Evolutionary conservation across 345 rosid species (phyloP).

Genomic region (Anastatica hierochuntica): DNA sequence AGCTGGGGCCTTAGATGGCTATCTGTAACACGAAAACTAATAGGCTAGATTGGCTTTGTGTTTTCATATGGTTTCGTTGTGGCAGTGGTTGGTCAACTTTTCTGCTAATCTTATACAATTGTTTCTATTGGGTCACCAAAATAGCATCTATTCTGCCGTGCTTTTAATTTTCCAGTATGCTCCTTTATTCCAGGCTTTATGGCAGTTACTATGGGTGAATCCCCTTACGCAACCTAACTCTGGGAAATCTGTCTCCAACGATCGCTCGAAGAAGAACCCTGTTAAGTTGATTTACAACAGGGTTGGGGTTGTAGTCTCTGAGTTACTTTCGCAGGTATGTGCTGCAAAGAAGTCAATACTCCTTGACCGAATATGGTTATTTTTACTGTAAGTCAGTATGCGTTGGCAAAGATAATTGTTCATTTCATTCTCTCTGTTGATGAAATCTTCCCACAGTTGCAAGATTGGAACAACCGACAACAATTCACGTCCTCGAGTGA

Average conservation of each 20-base stretch:
- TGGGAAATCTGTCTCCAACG: constrained; percentile 34
- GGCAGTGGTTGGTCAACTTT: constrained; percentile 2
- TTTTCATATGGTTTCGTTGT: not conserved
- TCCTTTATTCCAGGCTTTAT: constrained; percentile 54
- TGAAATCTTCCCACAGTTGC: constrained; percentile 46
- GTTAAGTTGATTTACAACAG: constrained; percentile 54
- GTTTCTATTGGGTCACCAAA: not conserved
- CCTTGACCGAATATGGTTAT: not conserved
- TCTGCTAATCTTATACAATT: not conserved
- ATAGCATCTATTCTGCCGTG: not conserved
- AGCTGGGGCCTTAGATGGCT: constrained; percentile 1
- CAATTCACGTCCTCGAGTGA: constrained; percentile 69
- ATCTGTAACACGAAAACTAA: not conserved
- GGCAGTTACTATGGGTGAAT: constrained; percentile 90
- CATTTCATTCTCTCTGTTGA: constrained; percentile 15
- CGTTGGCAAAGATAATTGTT: constrained; percentile 10
- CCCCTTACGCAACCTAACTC: constrained; percentile 42
- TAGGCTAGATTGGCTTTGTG: constrained; percentile 4
- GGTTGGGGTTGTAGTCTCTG: constrained; percentile 68
- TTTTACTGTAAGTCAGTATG: constrained; percentile 7
- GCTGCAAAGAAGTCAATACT: constrained; percentile 3
- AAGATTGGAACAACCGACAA: constrained; percentile 92
- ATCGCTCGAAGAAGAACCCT: constrained; percentile 39
- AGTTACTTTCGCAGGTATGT: constrained; percentile 88
- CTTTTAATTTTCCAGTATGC: not conserved